Conservation (phyloP, 805 yeast genomes). For the Candida verbasci region DNA sequence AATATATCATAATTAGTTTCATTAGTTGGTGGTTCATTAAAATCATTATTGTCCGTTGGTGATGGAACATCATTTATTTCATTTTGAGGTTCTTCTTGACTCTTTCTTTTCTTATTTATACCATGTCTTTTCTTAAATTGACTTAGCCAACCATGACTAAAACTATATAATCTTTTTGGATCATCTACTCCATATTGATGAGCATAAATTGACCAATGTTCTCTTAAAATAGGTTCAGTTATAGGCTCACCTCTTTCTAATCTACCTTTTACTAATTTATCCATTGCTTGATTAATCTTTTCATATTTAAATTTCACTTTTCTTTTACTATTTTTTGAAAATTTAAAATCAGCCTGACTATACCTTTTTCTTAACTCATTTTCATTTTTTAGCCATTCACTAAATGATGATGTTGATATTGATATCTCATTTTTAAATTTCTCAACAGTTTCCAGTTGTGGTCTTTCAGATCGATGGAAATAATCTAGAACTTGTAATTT, state of each 20-base stretch:
- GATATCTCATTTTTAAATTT: constrained; percentile 45
- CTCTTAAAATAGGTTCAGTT: constrained; percentile 52
- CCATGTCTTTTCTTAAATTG: constrained; percentile 60
- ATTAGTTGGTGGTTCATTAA: no score
- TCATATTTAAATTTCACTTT: constrained; percentile 52
- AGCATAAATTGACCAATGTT: constrained; percentile 54
- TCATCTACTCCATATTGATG: constrained; percentile 54
- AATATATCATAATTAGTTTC: constrained; percentile 16
- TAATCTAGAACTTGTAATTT: constrained; percentile 52
- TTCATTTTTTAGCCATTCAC: constrained; percentile 60
- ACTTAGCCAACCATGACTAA: constrained; percentile 61
- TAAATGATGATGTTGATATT: constrained; percentile 55
- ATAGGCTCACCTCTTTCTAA: constrained; percentile 42
- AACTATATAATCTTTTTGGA: constrained; percentile 51
- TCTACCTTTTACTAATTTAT: constrained; percentile 44
- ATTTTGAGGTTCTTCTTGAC: background rate
- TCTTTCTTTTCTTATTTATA: constrained; percentile 28
- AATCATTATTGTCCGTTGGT: no score
- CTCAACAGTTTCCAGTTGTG: constrained; percentile 58
- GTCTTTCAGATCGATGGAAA: constrained; percentile 43
- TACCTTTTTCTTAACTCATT: constrained; percentile 44
- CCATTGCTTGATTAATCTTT: constrained; percentile 58
- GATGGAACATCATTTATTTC: constrained; percentile 4
- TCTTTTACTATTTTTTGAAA: constrained; percentile 34
- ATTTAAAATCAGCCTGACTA: constrained; percentile 28